These are phyloP conservation scores for Pythium utonaiense DNA, from an alignment of 352 stramenopile genomes.

Conservation along the genomic window DNA sequence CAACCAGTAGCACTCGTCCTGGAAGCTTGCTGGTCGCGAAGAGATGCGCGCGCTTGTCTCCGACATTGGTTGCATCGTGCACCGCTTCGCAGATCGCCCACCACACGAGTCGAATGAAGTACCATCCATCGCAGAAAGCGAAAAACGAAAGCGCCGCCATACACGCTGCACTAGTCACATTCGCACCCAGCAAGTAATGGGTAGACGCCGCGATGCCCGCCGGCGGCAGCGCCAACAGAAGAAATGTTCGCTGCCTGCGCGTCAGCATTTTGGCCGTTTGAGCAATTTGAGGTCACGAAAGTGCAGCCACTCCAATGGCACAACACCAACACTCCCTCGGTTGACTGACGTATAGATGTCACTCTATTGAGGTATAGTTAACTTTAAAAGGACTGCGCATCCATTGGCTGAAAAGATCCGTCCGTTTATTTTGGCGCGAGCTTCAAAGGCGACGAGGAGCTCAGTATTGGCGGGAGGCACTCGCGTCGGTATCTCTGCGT, in stretches of 20 bases:
- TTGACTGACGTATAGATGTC: neutral
- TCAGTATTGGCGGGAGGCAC: neutral
- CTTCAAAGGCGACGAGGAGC: conserved; percentile 7
- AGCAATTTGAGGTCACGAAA: neutral
- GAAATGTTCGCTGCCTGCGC: neutral
- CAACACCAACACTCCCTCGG: neutral
- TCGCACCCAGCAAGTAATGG: neutral
- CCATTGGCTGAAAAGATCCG: conserved; percentile 17
- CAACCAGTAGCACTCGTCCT: conserved; percentile 46
- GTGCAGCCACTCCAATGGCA: conserved; percentile 8
- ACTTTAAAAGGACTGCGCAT: neutral
- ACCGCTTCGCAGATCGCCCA: conserved; percentile 21
- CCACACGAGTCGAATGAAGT: conserved; percentile 52
- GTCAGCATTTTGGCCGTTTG: neutral
- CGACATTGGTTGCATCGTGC: conserved; percentile 13
- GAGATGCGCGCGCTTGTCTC: conserved; percentile 34
- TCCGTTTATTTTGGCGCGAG: conserved; percentile 20
- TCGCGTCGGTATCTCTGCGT: neutral
- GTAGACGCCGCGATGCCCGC: neutral
- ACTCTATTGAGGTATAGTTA: neutral
- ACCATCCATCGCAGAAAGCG: conserved; percentile 73
- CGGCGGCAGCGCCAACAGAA: neutral
- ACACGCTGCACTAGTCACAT: neutral
- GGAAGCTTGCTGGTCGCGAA: conserved; percentile 48
- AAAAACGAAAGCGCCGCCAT: conserved; percentile 52